Evolutionary conservation across 495 filamentous ascomycete genomes (phyloP).

Genomic region (Trichoderma gamsii): DNA sequence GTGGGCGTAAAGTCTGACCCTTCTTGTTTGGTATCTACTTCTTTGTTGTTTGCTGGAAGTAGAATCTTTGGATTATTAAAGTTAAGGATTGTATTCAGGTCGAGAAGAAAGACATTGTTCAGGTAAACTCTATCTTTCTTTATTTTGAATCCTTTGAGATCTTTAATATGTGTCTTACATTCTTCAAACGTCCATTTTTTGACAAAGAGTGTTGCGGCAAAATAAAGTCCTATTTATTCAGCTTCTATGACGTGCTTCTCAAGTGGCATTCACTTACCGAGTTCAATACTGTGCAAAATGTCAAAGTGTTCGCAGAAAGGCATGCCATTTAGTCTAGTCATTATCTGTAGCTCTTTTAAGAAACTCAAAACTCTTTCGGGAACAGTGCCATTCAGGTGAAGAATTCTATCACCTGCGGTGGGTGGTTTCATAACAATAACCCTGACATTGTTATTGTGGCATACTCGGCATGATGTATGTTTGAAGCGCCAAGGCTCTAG

Average conservation of each 20-base stretch:
- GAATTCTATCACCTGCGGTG: background rate
- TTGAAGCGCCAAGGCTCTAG: background rate
- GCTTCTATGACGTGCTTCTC: background rate
- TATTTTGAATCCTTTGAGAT: background rate
- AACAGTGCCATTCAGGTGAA: background rate
- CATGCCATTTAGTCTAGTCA: background rate
- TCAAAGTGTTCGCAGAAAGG: background rate
- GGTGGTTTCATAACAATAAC: background rate
- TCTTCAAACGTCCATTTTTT: background rate
- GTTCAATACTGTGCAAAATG: background rate
- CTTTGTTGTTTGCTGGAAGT: background rate
- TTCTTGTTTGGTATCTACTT: background rate
- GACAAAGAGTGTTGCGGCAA: background rate
- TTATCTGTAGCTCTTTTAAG: background rate
- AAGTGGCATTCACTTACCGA: background rate
- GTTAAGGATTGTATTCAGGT: background rate
- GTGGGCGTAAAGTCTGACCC: background rate
- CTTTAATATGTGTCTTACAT: background rate
- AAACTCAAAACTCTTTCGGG: background rate
- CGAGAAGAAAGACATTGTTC: background rate
- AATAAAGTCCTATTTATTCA: background rate
- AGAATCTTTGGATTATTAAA: background rate
- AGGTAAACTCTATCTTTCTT: background rate
- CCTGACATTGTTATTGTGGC: background rate
- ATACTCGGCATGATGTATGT: background rate